Evolutionary conservation across 495 filamentous ascomycete genomes (phyloP), one percentile per base, ranked within the genome.

Genomic region (Penicillium nucicola): DNA sequence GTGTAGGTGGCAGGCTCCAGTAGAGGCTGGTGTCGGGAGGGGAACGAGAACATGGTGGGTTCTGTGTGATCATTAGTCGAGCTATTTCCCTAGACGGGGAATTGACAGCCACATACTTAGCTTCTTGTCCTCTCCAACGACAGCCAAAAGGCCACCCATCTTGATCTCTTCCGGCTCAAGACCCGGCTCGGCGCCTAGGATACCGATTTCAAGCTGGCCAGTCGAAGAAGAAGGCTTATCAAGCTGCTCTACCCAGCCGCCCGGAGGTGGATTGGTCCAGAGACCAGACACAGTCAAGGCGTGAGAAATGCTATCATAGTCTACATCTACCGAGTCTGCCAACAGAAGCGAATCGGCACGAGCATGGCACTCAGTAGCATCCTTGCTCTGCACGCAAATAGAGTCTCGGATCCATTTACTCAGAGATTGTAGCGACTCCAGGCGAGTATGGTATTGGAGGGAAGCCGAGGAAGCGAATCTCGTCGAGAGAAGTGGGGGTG

Each of bases 1-100:
- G 48, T 58, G 50, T 78, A 87, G 19, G 43, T 70, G 13, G 69
- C 57, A 20, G 60, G 51, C 38, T 77, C 67, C 32, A 64, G 72
- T 46, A 75, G 64, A 7, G 77, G 70, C 52, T 93, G 86, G 62
- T 98, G 93, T 0, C 92, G 84, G 7, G 90, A 85, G 17, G 90
- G 84, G 60, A 97, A 96, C n/a, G 88, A 83, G 75, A 98, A 97
- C 49, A 92, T 72, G 0, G 87, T 88, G 31, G 85, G 80, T 28
- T 84, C 85, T 87, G 32, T 31, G 23, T 25, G 18, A 10, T 8
- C 9, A 34, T 62, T 40, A 59, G 48, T 25, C 31, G 1, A n/a
- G 20, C 4, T 31, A n/a, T 4, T 33, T 42, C 5, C 46, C 3
- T 13, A 31, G 13, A n/a, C n/a, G n/a, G n/a, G 9, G 10, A 8